Conservation (phyloP, 441 rosid species). For the Adansonia grandidieri region DNA sequence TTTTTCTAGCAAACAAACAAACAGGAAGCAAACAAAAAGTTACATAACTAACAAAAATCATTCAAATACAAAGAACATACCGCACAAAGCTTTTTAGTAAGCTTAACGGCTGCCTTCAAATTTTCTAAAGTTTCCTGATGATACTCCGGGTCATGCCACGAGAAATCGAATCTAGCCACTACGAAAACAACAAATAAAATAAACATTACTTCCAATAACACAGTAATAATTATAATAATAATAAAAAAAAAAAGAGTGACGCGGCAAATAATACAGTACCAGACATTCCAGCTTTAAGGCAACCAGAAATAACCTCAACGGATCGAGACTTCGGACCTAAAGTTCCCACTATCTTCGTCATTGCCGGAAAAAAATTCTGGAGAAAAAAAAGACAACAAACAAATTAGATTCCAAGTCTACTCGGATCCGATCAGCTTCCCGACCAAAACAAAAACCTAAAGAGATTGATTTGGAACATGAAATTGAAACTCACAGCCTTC, state of each 20-base stretch:
- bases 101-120: constrained; percentile 81
- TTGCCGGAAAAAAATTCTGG: constrained; percentile 91
- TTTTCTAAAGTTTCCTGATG: constrained; percentile 92
- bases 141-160: constrained; percentile 79
- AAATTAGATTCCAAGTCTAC: constrained; percentile 3
- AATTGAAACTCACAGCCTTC: constrained; percentile 64
- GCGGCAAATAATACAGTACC: constrained; percentile 45
- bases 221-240: neutral
- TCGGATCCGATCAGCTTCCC: constrained; percentile 12
- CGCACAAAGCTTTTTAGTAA: constrained; percentile 94
- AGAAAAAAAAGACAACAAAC: constrained; percentile 19
- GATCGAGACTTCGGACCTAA: constrained; percentile 95
- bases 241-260: neutral
- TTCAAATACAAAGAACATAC: constrained; percentile 48
- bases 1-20: neutral
- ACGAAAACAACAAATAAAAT: neutral
- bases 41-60: neutral
- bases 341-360: constrained; percentile 98
- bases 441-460: neutral
- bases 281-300: constrained; percentile 98
- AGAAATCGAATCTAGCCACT: constrained; percentile 97
- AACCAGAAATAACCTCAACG: constrained; percentile 73
- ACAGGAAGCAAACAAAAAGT: constrained; percentile 19
- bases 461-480: neutral
- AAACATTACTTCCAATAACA: neutral